Evolutionary conservation across 768 basidiomycete genomes (phyloP), one percentile per base, ranked within the genome.

Genomic region (Jaapia argillacea): DNA sequence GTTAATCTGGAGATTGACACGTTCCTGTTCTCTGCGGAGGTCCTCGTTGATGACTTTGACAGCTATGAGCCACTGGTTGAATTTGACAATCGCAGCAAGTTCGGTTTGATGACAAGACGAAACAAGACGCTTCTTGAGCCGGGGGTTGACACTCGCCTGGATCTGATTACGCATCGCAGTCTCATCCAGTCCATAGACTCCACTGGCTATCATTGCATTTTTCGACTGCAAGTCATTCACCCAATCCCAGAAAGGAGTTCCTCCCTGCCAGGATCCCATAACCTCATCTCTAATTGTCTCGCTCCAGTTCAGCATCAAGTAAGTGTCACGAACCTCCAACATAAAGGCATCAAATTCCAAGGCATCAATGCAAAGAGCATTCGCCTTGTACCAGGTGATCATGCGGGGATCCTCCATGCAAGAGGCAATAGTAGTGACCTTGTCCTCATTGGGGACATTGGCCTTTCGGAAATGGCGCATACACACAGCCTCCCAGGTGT

Each of bases 181-280:
- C 3, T 41, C 24, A 5, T 6, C 4, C 4, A 46, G 24, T 18
- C 33, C 45, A 6, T 36, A 36, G 33, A 4, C 22, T 4, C 26
- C 40, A 1, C 41, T 42, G 4, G 20, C 24, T 20, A 46, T 37
- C 12, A 44, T 25, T 4, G 40, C 6, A 26, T 49, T 49, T 23
- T 25, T 45, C 4, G 16, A n/a, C 25, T 48, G 24, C 5, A 45
- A 13, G 6, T 13, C 5, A 24, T 16, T 24, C 3, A 42, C 25
- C 4, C 20, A 48, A 24, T 45, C 40, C 16, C 40, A 45, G 45
- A 48, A 48, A 1, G 25, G 3, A 7, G 38, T 31, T 2, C 41
- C 27, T 6, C 7, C 10, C 23, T 38, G 31, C 5, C 16, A 7
- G 1, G 20, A n/a, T 2, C 18, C 10, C 14, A 47, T 13, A 5